Percentiles rank a stretch among this genome's conserved stretches.
These are phyloP conservation scores for Gnomoniopsis smithogilvyi DNA, from an alignment of 2,329 filamentous ascomycete species.

Conservation along the genomic window DNA sequence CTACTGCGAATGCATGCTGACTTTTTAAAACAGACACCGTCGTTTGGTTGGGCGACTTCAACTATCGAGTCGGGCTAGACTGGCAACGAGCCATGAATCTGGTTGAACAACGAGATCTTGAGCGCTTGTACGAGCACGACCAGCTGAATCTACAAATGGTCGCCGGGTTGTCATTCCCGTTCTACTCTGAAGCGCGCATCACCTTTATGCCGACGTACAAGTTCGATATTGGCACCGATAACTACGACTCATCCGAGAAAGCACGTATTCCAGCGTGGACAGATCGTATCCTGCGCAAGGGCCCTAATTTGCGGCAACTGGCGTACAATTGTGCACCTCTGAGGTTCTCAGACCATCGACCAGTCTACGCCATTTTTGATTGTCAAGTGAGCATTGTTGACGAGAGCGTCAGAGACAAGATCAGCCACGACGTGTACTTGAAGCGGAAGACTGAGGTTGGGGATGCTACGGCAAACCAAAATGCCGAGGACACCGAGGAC, in stretches of 20 bases:
- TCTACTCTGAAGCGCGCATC: constrained; percentile 87
- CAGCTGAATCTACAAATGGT: constrained; percentile 98
- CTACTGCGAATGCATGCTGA: constrained; percentile 19
- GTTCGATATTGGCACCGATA: constrained; percentile 83
- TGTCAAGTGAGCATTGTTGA: constrained; percentile 80
- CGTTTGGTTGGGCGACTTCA: constrained; percentile 97
- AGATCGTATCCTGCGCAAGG: constrained; percentile 86
- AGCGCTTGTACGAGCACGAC: constrained; percentile 84
- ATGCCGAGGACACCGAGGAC: constrained; percentile 62
- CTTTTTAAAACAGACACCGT: constrained; percentile 55
- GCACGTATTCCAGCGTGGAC: constrained; percentile 95
- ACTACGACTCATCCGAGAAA: constrained; percentile 95
- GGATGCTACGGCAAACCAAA: constrained; percentile 54
- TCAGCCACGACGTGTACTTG: constrained; percentile 73
- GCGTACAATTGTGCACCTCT: constrained; percentile 81
- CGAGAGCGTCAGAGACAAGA: constrained; percentile 65
- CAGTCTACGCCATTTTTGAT: constrained; percentile 86
- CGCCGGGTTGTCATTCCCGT: constrained; percentile 81
- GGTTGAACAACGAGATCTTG: constrained; percentile 69
- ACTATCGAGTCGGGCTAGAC: constrained; percentile 87
- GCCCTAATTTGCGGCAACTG: constrained; percentile 75
- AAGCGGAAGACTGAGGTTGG: constrained; percentile 66
- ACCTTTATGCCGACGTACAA: constrained; percentile 94
- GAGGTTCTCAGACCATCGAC: constrained; percentile 91
- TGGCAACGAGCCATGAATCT: constrained; percentile 75